Evolutionary conservation across 306 rosid species (phyloP).

Genomic region (Citrullus mucosospermus): DNA sequence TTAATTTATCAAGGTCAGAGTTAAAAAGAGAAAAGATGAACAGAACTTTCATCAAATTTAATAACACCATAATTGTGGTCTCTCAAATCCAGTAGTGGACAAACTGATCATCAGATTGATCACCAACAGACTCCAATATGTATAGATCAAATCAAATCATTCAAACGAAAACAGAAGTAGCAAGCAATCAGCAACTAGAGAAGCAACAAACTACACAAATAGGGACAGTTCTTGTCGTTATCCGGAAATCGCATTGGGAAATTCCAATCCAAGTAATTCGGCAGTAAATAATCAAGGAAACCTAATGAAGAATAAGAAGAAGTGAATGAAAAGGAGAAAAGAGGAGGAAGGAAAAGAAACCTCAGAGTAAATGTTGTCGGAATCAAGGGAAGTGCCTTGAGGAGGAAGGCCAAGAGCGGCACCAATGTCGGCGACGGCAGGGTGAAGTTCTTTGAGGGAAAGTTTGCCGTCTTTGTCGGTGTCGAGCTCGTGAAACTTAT

Average conservation of each 20-base stretch:
- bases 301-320: neutral
- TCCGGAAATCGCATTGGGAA: neutral
- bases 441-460: conserved; percentile 76
- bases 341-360: conserved; percentile 12
- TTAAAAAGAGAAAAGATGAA: neutral
- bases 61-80: neutral
- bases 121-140: neutral
- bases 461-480: conserved; percentile 76
- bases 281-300: neutral
- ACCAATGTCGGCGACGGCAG: conserved; percentile 95
- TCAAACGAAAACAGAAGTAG: neutral
- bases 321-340: neutral
- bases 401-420: conserved; percentile 93
- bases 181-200: neutral
- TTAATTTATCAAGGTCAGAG: neutral
- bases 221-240: neutral
- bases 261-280: neutral
- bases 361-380: conserved; percentile 80
- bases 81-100: neutral
- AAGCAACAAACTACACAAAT: neutral
- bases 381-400: conserved; percentile 56
- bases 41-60: neutral
- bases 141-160: neutral
- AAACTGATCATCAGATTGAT: neutral
- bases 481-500: conserved; percentile 73